Evolutionary conservation across 306 rosid genomes (phyloP).

Genomic region (Albizia julibrissin): DNA sequence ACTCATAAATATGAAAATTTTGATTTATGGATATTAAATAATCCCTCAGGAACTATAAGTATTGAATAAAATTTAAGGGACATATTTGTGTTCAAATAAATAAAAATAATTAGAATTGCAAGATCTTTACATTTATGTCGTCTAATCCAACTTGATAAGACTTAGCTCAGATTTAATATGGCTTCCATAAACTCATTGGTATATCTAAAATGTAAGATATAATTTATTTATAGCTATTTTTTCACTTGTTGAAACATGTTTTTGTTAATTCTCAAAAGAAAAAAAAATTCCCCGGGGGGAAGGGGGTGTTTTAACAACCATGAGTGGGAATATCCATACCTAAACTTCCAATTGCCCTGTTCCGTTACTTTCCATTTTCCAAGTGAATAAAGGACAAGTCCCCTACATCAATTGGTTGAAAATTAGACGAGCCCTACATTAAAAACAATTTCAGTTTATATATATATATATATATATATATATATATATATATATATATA

Average conservation of each 20-base stretch:
- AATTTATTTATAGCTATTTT: neutral
- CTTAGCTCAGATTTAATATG: neutral
- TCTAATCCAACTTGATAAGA: neutral
- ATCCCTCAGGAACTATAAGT: too few relatives aligned
- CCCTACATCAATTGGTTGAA: conserved; percentile 11
- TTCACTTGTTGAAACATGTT: neutral
- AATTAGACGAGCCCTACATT: conserved; percentile 24
- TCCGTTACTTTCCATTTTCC: neutral
- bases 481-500: too few relatives aligned
- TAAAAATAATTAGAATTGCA: neutral
- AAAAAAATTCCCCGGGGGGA: neutral
- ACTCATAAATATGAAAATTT: neutral
- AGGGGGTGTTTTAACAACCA: neutral
- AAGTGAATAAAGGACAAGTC: neutral
- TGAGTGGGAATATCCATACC: neutral
- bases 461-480: neutral
- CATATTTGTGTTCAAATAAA: too few relatives aligned
- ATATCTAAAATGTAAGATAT: neutral
- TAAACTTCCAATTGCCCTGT: neutral
- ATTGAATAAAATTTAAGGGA: too few relatives aligned
- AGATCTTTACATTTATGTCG: neutral
- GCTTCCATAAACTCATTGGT: neutral
- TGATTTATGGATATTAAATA: too few relatives aligned
- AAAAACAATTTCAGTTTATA: conserved; percentile 5
- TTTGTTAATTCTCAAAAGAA: neutral